Evolutionary conservation across 768 basidiomycete species (phyloP).

Genomic region (Mycena indigotica): DNA sequence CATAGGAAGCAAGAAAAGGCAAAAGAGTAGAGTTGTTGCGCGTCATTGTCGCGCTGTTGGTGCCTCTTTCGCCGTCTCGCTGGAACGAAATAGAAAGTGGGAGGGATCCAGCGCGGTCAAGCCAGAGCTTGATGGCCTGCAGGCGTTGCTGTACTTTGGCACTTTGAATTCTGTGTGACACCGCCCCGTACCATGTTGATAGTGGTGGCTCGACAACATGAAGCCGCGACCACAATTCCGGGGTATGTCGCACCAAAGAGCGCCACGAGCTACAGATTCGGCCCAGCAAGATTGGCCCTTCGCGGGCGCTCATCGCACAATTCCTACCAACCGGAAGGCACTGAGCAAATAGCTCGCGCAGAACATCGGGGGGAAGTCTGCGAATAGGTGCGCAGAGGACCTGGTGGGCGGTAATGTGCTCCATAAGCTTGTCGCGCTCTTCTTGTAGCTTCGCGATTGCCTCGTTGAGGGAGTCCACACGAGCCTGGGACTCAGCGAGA

Average conservation of each 20-base stretch:
- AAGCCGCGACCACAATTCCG: neutral
- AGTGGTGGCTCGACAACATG: neutral
- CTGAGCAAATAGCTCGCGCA: neutral
- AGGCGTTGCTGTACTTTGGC: no score
- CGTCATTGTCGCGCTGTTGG: neutral
- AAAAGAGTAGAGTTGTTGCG: no score
- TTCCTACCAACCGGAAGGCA: conserved; percentile 1
- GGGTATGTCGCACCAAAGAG: neutral
- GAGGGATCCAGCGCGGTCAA: neutral
- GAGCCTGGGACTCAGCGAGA: conserved; percentile 3
- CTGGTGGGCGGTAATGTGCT: neutral
- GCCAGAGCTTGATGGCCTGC: neutral
- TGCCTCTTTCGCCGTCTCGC: neutral
- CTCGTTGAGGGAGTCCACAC: neutral
- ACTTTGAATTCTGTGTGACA: no score
- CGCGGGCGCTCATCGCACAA: neutral
- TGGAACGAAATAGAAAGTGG: neutral
- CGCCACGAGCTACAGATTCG: conserved; percentile 6
- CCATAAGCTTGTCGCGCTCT: neutral
- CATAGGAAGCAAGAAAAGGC: neutral
- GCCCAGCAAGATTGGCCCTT: conserved; percentile 2
- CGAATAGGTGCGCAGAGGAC: conserved; percentile 2
- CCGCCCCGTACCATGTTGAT: neutral
- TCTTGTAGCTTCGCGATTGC: neutral
- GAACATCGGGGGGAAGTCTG: conserved; percentile 3